Conservation (phyloP, 805 yeast genomes). For the Kluyveromyces aestuarii region DNA sequence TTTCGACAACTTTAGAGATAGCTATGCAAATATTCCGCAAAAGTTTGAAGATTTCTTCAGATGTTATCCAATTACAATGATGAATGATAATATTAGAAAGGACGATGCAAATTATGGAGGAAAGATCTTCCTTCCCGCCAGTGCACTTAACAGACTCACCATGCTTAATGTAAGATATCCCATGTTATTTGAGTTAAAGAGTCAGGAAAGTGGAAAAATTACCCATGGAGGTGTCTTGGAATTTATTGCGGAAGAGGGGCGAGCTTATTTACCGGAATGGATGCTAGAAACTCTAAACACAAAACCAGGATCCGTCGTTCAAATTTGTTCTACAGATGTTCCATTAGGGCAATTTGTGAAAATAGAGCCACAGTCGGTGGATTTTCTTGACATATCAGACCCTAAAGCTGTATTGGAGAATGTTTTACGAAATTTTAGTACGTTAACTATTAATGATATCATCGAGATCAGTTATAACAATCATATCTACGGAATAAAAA, state of each 20-base stretch:
- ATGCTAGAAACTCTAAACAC: constrained; percentile 73
- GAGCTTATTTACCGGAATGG: constrained; percentile 94
- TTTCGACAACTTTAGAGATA: constrained; percentile 22
- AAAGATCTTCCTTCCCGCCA: constrained; percentile 88
- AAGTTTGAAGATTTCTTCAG: constrained; percentile 80
- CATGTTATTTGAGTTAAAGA: constrained; percentile 77
- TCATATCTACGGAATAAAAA: constrained; percentile 66
- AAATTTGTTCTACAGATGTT: constrained; percentile 66
- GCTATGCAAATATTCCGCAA: constrained; percentile 29
- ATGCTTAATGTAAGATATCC: constrained; percentile 92
- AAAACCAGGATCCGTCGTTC: constrained; percentile 73
- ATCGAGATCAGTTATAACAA: constrained; percentile 82
- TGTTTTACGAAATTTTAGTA: constrained; percentile 81
- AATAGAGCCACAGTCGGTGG: constrained; percentile 91
- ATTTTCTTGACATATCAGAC: constrained; percentile 85
- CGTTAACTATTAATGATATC: constrained; percentile 74
- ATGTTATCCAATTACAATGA: constrained; percentile 85
- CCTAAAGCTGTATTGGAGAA: constrained; percentile 96
- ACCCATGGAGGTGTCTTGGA: constrained; percentile 95
- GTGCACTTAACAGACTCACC: constrained; percentile 80
- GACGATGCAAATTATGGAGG: constrained; percentile 90
- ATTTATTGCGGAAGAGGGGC: constrained; percentile 94
- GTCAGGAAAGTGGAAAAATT: constrained; percentile 47
- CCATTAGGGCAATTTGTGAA: constrained; percentile 85
- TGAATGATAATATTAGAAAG: constrained; percentile 66